These are phyloP conservation scores for Kandelia obovata DNA, from an alignment of 345 rosid genomes.

Conservation along the genomic window DNA sequence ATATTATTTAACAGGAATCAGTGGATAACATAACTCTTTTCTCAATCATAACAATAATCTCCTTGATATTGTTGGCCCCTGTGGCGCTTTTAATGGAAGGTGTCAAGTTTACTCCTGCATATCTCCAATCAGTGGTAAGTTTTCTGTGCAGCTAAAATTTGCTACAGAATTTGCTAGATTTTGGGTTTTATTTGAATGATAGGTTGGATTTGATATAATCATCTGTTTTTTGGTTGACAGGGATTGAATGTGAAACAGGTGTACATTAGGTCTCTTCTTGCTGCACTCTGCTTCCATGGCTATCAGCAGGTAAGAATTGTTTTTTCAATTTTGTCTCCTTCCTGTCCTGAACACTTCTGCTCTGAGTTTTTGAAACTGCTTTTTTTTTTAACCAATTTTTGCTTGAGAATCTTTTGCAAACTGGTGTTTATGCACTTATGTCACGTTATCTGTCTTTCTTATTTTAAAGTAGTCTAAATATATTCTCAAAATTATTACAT, in stretches of 20 bases:
- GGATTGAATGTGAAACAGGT: constrained; percentile 75
- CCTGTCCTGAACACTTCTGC: background rate
- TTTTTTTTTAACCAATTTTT: too few relatives aligned
- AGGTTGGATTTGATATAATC: constrained; percentile 11
- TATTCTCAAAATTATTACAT: too few relatives aligned
- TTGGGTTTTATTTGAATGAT: too few relatives aligned
- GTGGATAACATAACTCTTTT: constrained; percentile 97
- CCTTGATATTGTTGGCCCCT: constrained; percentile 78
- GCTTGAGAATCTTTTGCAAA: too few relatives aligned
- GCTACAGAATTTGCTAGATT: background rate
- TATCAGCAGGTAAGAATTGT: constrained; percentile 78
- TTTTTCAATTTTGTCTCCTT: constrained; percentile 5
- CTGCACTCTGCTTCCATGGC: constrained; percentile 93
- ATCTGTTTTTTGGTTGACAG: constrained; percentile 29
- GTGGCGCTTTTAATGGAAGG: constrained; percentile 80
- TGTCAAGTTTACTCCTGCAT: constrained; percentile 82
- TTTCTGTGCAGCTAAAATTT: background rate
- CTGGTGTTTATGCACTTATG: too few relatives aligned
- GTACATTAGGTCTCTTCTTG: constrained; percentile 58
- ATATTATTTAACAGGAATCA: constrained; percentile 55
- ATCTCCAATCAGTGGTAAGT: constrained; percentile 81
- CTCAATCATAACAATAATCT: constrained; percentile 92
- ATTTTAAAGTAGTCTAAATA: too few relatives aligned
- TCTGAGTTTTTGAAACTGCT: too few relatives aligned
- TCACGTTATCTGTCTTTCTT: too few relatives aligned